Percentiles rank a stretch among this genome's conserved stretches.
These are phyloP conservation scores for Ambrosia hybrid DNA, from an alignment of 140 eudicot genomes.

Conservation along the genomic window DNA sequence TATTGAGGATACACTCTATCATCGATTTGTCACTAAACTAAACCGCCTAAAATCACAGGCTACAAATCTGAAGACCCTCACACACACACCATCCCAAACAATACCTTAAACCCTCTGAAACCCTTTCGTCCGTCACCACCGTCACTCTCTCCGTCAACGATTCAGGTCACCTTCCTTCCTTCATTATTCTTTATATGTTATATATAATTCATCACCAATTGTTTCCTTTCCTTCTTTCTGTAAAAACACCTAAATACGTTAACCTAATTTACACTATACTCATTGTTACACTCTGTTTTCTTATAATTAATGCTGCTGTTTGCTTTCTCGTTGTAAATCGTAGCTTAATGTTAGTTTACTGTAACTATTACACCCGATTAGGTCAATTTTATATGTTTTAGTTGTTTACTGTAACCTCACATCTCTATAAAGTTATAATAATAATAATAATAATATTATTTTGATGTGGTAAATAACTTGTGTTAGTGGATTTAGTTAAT, in stretches of 20 bases:
- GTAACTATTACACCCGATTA: not conserved
- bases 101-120: slow-evolving; percentile 29
- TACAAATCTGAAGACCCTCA: slow-evolving; percentile 10
- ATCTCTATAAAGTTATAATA: too few species aligned
- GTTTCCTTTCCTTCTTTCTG: not conserved
- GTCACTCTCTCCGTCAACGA: slow-evolving; percentile 13
- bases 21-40: too few species aligned
- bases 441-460: too few species aligned
- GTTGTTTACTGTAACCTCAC: too few species aligned
- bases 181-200: not conserved
- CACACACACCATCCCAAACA: too few species aligned
- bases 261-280: not conserved
- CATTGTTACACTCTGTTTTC: not conserved
- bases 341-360: not conserved
- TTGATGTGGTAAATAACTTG: too few species aligned
- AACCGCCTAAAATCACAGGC: not conserved
- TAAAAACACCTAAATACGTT: slow-evolving; percentile 7
- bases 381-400: not conserved
- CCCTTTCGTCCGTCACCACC: slow-evolving; percentile 26
- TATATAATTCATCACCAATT: not conserved
- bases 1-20: too few species aligned
- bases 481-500: not conserved
- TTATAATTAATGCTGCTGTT: not conserved
- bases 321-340: not conserved
- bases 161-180: slow-evolving; percentile 19